phyloP scores from a whole-genome alignment of 371 early-diverging fungal species.

The Actinomortierella ambigua region DNA sequence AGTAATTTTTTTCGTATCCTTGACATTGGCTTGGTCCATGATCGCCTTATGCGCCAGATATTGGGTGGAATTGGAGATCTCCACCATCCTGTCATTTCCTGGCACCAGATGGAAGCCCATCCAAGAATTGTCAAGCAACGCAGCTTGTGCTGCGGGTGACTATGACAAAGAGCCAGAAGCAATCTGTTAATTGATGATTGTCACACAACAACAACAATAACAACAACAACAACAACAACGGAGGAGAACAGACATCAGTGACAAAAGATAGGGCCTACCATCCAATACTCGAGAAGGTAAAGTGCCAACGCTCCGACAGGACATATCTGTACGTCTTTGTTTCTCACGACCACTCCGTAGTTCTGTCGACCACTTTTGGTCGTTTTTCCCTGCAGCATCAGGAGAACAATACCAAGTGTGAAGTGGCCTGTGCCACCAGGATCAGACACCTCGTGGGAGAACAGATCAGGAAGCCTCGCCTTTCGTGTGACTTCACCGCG shows the following conservation, averaged over 20 bases:
- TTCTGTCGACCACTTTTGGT: neutral
- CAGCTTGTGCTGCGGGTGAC: too few species aligned
- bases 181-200: neutral
- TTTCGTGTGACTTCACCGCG: conserved; percentile 10
- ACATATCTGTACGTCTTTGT: conserved; percentile 14
- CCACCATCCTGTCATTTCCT: too few species aligned
- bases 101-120: too few species aligned
- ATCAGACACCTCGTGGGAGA: neutral
- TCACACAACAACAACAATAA: neutral
- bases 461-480: conserved; percentile 7
- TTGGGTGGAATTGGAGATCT: too few species aligned
- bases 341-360: conserved; percentile 17
- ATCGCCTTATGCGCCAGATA: too few species aligned
- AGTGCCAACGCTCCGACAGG: conserved; percentile 12
- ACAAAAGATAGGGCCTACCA: too few species aligned
- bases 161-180: too few species aligned
- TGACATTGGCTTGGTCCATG: too few species aligned
- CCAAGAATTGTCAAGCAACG: too few species aligned
- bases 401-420: conserved; percentile 11
- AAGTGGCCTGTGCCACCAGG: neutral
- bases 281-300: conserved; percentile 9
- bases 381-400: conserved; percentile 19
- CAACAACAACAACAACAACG: too few species aligned
- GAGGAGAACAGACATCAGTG: too few species aligned
- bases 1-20: too few species aligned